Evolutionary conservation across 1,284 basidiomycete genomes (phyloP).

Genomic region (Sporisorium iseilematis-ciliati): DNA sequence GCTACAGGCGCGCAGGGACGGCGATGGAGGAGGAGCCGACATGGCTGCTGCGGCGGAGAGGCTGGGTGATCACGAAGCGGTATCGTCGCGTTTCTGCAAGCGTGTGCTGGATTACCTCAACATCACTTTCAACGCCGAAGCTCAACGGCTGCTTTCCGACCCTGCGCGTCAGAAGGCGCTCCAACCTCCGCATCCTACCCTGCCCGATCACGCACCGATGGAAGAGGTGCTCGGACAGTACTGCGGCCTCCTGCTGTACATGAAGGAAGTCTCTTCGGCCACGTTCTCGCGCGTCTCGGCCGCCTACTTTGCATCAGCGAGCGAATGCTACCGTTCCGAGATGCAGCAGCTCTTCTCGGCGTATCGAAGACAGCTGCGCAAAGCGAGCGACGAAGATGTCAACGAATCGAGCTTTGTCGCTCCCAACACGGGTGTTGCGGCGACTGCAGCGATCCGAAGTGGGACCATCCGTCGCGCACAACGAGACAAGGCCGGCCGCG

Average conservation of each 20-base stretch:
- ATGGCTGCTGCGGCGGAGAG: conserved; percentile 89
- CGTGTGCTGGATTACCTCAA: conserved; percentile 87
- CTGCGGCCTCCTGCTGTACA: conserved; percentile 88
- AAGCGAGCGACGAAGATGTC: conserved; percentile 56
- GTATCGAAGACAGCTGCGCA: conserved; percentile 47
- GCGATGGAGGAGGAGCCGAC: conserved; percentile 73
- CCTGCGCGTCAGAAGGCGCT: conserved; percentile 38
- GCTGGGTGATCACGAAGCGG: conserved; percentile 86
- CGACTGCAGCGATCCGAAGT: conserved; percentile 41
- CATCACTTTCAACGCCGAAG: conserved; percentile 80
- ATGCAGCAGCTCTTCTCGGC: conserved; percentile 56
- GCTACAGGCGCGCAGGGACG: conserved; percentile 83
- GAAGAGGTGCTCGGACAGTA: conserved; percentile 88
- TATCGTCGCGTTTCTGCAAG: conserved; percentile 91
- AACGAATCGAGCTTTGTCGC: conserved; percentile 44
- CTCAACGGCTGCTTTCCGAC: conserved; percentile 51
- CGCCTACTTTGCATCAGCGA: conserved; percentile 57
- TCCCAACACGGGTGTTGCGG: conserved; percentile 12
- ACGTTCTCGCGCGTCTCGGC: conserved; percentile 61
- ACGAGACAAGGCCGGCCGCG: conserved; percentile 34
- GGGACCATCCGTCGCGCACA: conserved; percentile 49
- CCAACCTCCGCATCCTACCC: conserved; percentile 51
- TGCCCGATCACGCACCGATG: conserved; percentile 71
- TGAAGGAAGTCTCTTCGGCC: conserved; percentile 82
- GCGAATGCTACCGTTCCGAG: conserved; percentile 60